phyloP scores from a whole-genome alignment of 2,329 filamentous ascomycete species.

The Sporothrix pallida region DNA sequence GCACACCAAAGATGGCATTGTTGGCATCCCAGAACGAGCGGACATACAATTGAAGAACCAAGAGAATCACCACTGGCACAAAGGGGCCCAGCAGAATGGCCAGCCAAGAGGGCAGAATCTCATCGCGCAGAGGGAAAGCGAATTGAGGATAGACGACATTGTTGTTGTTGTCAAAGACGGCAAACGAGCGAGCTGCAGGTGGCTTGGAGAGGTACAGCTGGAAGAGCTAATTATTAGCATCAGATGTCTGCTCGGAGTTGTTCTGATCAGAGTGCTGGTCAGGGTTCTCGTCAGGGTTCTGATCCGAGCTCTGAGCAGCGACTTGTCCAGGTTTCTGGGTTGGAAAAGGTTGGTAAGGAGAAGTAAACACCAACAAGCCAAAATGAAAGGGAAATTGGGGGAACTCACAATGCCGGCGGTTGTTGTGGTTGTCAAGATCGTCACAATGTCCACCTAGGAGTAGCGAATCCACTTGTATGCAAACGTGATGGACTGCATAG shows the following conservation, averaged over 20 bases:
- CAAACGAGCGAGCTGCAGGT: conserved; percentile 71
- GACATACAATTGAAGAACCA: conserved; percentile 70
- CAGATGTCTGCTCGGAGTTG: no score
- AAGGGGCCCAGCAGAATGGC: conserved; percentile 69
- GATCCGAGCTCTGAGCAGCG: no score
- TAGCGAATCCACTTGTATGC: conserved; percentile 8
- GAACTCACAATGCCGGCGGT: neutral
- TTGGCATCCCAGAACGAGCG: conserved; percentile 73
- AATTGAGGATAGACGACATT: conserved; percentile 74
- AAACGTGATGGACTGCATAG: neutral
- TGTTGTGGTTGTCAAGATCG: neutral
- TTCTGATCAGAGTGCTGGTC: no score
- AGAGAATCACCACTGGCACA: conserved; percentile 67
- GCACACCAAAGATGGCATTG: conserved; percentile 71
- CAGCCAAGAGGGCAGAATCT: conserved; percentile 74
- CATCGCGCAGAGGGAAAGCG: conserved; percentile 71
- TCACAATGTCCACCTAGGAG: conserved; percentile 23
- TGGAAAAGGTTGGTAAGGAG: neutral
- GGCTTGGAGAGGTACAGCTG: conserved; percentile 69
- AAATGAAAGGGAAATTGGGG: neutral
- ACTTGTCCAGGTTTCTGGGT: no score
- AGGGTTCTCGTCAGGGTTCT: no score
- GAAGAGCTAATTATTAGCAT: neutral
- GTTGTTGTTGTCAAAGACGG: conserved; percentile 68
- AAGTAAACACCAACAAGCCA: neutral